These are phyloP conservation scores for Sporothrix luriei DNA, from an alignment of 2,329 filamentous ascomycete genomes.

Conservation along the genomic window DNA sequence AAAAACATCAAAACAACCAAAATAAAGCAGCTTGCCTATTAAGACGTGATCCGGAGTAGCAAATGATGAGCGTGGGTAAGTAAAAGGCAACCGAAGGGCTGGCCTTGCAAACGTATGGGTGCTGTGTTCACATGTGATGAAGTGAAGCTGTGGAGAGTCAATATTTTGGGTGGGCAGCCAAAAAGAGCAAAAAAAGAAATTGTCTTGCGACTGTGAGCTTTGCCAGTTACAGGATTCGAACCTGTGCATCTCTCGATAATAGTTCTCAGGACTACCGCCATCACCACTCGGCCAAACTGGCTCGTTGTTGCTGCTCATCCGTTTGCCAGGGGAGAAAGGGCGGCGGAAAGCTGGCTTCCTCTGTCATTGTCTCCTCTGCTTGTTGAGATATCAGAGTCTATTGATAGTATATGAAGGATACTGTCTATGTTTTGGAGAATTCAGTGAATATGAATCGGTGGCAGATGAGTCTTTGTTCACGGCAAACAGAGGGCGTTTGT, in stretches of 20 bases:
- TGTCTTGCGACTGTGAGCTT: neutral
- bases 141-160: neutral
- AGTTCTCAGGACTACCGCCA: slow-evolving; percentile 38
- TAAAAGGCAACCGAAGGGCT: neutral
- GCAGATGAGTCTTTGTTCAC: neutral
- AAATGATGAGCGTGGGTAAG: neutral
- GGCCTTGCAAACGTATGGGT: neutral
- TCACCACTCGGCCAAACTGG: slow-evolving; percentile 38
- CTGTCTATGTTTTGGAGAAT: neutral
- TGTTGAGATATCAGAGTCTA: slow-evolving; percentile 20
- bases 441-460: no score
- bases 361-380: slow-evolving; percentile 1
- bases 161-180: neutral
- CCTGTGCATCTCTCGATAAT: slow-evolving; percentile 36
- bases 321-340: slow-evolving; percentile 15
- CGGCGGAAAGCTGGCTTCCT: neutral
- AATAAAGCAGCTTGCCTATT: slow-evolving; percentile 2
- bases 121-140: neutral
- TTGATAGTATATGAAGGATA: slow-evolving; percentile 26
- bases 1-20: slow-evolving; percentile 18
- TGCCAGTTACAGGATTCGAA: slow-evolving; percentile 38
- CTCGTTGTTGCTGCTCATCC: slow-evolving; percentile 22
- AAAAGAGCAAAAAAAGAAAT: slow-evolving; percentile 13
- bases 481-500: slow-evolving; percentile 7
- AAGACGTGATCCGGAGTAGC: neutral